Conservation (phyloP, 208 protist species). For the Leishmania lainsoni region DNA sequence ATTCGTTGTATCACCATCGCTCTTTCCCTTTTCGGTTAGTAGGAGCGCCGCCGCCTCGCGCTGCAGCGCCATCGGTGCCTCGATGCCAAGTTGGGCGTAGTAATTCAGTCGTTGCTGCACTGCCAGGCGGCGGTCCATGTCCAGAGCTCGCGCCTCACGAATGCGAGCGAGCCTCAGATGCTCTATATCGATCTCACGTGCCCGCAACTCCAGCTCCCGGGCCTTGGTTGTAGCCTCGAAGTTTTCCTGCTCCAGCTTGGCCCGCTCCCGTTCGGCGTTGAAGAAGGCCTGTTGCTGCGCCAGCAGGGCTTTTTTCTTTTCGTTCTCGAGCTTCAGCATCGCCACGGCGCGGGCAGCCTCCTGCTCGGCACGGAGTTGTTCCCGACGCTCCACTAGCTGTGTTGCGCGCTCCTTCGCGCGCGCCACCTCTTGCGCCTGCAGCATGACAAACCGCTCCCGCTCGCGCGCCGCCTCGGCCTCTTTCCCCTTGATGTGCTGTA, state of each 20-base stretch:
- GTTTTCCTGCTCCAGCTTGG: constrained; percentile 43
- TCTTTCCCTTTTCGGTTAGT: not conserved
- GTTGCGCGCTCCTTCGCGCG: constrained; percentile 38
- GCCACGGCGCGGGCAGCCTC: constrained; percentile 49
- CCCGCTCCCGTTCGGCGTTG: constrained; percentile 50
- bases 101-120: constrained; percentile 51
- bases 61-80: constrained; percentile 30
- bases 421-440: constrained; percentile 41
- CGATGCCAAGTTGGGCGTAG: constrained; percentile 40
- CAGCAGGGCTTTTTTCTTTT: constrained; percentile 53
- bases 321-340: constrained; percentile 64
- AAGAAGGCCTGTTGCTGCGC: constrained; percentile 46
- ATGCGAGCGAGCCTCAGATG: constrained; percentile 40
- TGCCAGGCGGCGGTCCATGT: constrained; percentile 34
- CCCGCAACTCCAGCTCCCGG: constrained; percentile 48
- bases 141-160: constrained; percentile 51
- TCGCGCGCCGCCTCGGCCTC: constrained; percentile 35
- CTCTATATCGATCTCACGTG: constrained; percentile 65
- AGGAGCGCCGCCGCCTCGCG: constrained; percentile 23
- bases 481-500: constrained; percentile 31
- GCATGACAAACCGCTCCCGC: constrained; percentile 37
- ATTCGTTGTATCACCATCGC: not conserved
- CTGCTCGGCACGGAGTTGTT: constrained; percentile 57
- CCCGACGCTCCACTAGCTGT: constrained; percentile 54
- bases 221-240: constrained; percentile 49